phyloP scores from a whole-genome alignment of 352 stramenopile genomes.

The Phytophthora tubulina region DNA sequence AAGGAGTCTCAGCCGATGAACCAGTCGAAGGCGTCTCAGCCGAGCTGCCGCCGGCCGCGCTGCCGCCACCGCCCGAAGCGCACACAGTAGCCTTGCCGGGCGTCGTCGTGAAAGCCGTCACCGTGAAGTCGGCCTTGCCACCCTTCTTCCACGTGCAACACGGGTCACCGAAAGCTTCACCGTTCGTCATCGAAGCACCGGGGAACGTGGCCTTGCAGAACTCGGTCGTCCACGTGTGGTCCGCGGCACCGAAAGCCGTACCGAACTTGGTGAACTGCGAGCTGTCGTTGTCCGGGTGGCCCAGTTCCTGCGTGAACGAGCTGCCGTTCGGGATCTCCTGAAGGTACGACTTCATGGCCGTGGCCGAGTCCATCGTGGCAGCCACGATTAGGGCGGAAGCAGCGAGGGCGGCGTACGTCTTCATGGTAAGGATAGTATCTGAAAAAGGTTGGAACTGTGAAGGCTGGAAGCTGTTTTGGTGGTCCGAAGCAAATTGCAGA shows the following conservation, averaged over 20 bases:
- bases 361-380: slow-evolving; percentile 25
- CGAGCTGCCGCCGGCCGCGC: slow-evolving; percentile 1
- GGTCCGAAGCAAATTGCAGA: slow-evolving; percentile 37
- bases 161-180: slow-evolving; percentile 60
- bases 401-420: slow-evolving; percentile 31
- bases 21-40: slow-evolving; percentile 5
- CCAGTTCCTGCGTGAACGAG: slow-evolving; percentile 48
- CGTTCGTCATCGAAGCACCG: slow-evolving; percentile 45
- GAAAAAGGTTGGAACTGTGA: slow-evolving; percentile 2
- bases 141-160: slow-evolving; percentile 61
- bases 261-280: slow-evolving; percentile 50
- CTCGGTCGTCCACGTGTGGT: slow-evolving; percentile 34
- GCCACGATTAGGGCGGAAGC: slow-evolving; percentile 35
- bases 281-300: slow-evolving; percentile 43
- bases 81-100: slow-evolving; percentile 35
- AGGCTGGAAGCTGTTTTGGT: slow-evolving; percentile 20
- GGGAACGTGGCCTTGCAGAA: slow-evolving; percentile 42
- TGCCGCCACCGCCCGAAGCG: slow-evolving; percentile 10
- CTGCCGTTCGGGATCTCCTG: slow-evolving; percentile 54
- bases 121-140: slow-evolving; percentile 48
- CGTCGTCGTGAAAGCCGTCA: slow-evolving; percentile 42
- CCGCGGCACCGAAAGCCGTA: slow-evolving; percentile 40
- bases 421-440: slow-evolving; percentile 24
- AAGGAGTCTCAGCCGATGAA: background rate
- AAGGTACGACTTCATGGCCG: slow-evolving; percentile 41